A percentile compares a stretch with the other conserved stretches of the same genome.
phyloP scores from a whole-genome alignment of 1,139 yeast genomes.

The Debaryomyces sp. region DNA sequence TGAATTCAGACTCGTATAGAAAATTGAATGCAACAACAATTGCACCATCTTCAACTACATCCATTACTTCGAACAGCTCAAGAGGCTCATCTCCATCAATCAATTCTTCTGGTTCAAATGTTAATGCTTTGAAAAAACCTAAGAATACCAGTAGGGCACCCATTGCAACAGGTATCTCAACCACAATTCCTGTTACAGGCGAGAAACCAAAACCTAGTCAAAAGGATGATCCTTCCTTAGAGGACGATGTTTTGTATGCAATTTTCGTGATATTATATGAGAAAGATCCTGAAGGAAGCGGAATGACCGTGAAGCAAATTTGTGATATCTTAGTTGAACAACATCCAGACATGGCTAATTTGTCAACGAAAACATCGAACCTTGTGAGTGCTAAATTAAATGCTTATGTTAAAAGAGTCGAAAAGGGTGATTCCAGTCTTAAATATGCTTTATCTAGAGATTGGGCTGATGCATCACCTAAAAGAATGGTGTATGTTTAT shows the following conservation, averaged over 20 bases:
- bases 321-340: constrained; percentile 72
- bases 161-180: constrained; percentile 72
- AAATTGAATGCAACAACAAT: constrained; percentile 20
- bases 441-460: constrained; percentile 77
- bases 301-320: constrained; percentile 84
- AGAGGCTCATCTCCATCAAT: constrained; percentile 35
- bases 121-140: constrained; percentile 29
- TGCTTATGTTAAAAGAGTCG: constrained; percentile 82
- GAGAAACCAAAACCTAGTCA: constrained; percentile 75
- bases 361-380: constrained; percentile 80
- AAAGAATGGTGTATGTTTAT: constrained; percentile 84
- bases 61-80: constrained; percentile 22
- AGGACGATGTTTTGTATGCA: constrained; percentile 75
- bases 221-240: constrained; percentile 60
- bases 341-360: constrained; percentile 80
- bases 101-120: constrained; percentile 6
- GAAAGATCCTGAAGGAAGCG: constrained; percentile 65
- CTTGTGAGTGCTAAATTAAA: constrained; percentile 79
- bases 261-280: constrained; percentile 72
- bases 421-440: constrained; percentile 73
- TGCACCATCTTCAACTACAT: constrained; percentile 21
- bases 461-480: constrained; percentile 88
- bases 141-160: constrained; percentile 48
- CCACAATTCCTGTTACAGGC: constrained; percentile 79
- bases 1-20: constrained; percentile 28